Evolutionary conservation across 2,329 filamentous ascomycete genomes (phyloP).

Genomic region (Colletotrichum sp.): DNA sequence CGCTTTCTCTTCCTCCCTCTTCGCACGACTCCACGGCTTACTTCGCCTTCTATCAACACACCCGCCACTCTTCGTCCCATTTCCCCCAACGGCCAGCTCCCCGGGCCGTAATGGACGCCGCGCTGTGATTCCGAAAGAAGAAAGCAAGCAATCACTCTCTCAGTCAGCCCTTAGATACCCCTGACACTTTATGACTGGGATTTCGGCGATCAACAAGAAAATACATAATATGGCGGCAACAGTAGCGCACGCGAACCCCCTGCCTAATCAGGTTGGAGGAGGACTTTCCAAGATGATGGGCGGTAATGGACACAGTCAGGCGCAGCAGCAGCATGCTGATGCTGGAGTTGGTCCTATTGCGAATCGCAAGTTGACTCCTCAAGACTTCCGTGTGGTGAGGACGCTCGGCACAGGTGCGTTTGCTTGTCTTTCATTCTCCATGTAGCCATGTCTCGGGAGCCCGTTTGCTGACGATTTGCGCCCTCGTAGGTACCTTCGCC

Average conservation of each 20-base stretch:
- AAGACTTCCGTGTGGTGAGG: constrained; percentile 76
- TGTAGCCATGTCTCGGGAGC: not conserved
- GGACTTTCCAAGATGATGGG: constrained; percentile 20
- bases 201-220: constrained; percentile 12
- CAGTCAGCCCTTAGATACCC: not conserved
- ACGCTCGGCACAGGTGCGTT: constrained; percentile 76
- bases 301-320: not conserved
- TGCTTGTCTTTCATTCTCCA: not conserved
- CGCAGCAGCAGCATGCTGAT: constrained; percentile 9
- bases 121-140: constrained; percentile 2
- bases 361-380: constrained; percentile 35
- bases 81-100: not conserved
- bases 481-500: constrained; percentile 73
- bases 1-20: not conserved
- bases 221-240: constrained; percentile 21
- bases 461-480: constrained; percentile 9
- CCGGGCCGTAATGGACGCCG: constrained; percentile 4
- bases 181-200: constrained; percentile 11
- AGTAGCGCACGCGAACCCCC: constrained; percentile 14
- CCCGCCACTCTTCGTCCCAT: not conserved
- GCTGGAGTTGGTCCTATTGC: constrained; percentile 18
- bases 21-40: not conserved
- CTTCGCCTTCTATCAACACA: not conserved
- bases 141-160: not conserved
- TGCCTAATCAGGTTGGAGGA: constrained; percentile 14